Base-by-base conservation (phyloP, 768 basidiomycete genomes). In the Podaxis pistillaris region DNA sequence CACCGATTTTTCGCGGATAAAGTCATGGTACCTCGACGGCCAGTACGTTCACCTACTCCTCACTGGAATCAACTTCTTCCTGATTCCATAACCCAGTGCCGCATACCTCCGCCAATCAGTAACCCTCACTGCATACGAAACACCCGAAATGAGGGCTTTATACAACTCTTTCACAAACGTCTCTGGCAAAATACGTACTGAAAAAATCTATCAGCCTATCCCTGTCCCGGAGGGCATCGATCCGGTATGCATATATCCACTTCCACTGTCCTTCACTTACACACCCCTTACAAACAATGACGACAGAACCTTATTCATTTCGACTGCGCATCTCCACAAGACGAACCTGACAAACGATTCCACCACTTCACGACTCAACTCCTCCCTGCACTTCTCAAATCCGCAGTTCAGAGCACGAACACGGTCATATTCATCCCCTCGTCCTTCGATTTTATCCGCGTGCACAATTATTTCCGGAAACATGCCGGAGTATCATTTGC, bases 1-100 rank as follows among this genome's bases (percentile, higher is more conserved):
- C 64, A 86, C 91, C 24, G 97, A 98, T 74, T 98, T 98, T 76
- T 96, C 95, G 9, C 87, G 97, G 11, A 91, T 98, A 68, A 98
- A 97, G 75, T 93, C 94, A 0, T 98, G 97, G 97, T 97, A 96
- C 73, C 83, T 98, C 11, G 96, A 98, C 67, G 91, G 90, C 71
- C 85, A 94, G 96, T 97, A 75, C 55, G 64, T 64, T 12, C 38
- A 0, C 33, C 22, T 19, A 41, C 24, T 15, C 46, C 13, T 28
- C 58, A 17, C 37, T 11, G 33, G 33, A 9, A 1, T 3, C 33
- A 33, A 41, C 47, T 19, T 36, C 26, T 12, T 40, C 38, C 8
- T 50, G 56, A 22, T 46, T 12, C 17, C 50, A 47, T 7, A 13
- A 50, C 50, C 60, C 53, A 97, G 95, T 70, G 88, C 96, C 3